Evolutionary conservation across 1,284 basidiomycete genomes (phyloP), one percentile per base, ranked within the genome.

Genomic region (Cutaneotrichosporon curvatum): DNA sequence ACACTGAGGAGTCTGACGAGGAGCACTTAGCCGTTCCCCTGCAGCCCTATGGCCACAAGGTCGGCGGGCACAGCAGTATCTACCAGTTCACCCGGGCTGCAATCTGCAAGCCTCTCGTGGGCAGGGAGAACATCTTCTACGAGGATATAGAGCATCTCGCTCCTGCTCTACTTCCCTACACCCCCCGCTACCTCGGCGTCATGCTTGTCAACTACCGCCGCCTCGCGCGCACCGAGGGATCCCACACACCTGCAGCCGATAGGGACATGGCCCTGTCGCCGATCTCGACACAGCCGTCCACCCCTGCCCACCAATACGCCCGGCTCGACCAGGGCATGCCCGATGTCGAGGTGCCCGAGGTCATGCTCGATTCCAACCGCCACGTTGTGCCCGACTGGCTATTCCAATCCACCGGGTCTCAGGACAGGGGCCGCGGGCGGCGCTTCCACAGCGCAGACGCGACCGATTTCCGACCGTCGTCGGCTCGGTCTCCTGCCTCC

Each of bases 21-120:
- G 62, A 66, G 21, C 72, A 86, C 39, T 86, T 87, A n/a, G 87
- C 90, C 45, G 91, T 99, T 37, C 94, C 94, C 31, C 76, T 99
- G 5, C 83, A 87, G 48, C 95, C 95, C 2, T 99, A 95, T 72
- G 83, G 88, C 46, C 96, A 99, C 64, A 92, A 97, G 72, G 94
- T 99, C 20, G 94, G 94, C 35, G 94, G 94, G 1, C 94, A 99
- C 70, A 89, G 81, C 59, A 85, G 89, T 51, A 96, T 99, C 62
- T 98, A 98, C 74, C 92, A 92, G 68, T 98, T 99, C 63, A 97
- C 94, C 2, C 89, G 90, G 59, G 81, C 91, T 45, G 94, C 95
- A 10, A 91, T 99, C 16, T 99, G 94, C 78, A 99, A 99, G 89
- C 94, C 94, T 16, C 80, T 98, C 9, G 90, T 96, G 14, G 91